A percentile compares a stretch with the other conserved stretches of the same genome.
Conservation (phyloP, 2,329 filamentous ascomycete species). For the Fusarium clavum region DNA sequence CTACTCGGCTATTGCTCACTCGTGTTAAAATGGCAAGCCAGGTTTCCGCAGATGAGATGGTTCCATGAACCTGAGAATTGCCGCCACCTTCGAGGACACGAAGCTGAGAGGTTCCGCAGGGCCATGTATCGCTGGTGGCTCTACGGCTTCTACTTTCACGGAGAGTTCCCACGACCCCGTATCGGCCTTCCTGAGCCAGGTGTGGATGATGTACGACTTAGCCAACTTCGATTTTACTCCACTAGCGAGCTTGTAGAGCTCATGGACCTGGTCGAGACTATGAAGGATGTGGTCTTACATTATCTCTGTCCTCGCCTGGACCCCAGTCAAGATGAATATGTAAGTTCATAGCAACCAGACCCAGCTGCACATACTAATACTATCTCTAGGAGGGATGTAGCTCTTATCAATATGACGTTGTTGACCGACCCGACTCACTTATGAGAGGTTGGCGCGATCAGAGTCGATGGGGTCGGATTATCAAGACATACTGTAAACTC, state of each 20-base stretch:
- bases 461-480: constrained; percentile 54
- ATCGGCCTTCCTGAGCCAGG: constrained; percentile 54
- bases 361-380: constrained; percentile 9
- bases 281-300: constrained; percentile 58
- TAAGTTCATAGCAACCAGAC: constrained; percentile 41
- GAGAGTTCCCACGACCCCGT: constrained; percentile 54
- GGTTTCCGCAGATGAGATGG: constrained; percentile 60
- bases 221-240: constrained; percentile 58
- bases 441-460: constrained; percentile 52
- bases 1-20: constrained; percentile 52
- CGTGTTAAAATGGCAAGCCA: constrained; percentile 54
- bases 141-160: constrained; percentile 65
- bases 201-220: constrained; percentile 56
- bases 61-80: constrained; percentile 59
- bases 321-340: constrained; percentile 49
- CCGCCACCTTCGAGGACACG: constrained; percentile 56
- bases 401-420: constrained; percentile 40
- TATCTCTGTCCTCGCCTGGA: constrained; percentile 61
- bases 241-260: constrained; percentile 59
- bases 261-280: constrained; percentile 58
- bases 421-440: constrained; percentile 49
- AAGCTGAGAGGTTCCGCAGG: constrained; percentile 60
- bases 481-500: constrained; percentile 63
- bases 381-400: constrained; percentile 33
- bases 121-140: constrained; percentile 67